Base-by-base conservation (phyloP, 2,329 filamentous ascomycete genomes). In the Arachnopeziza araneosa region DNA sequence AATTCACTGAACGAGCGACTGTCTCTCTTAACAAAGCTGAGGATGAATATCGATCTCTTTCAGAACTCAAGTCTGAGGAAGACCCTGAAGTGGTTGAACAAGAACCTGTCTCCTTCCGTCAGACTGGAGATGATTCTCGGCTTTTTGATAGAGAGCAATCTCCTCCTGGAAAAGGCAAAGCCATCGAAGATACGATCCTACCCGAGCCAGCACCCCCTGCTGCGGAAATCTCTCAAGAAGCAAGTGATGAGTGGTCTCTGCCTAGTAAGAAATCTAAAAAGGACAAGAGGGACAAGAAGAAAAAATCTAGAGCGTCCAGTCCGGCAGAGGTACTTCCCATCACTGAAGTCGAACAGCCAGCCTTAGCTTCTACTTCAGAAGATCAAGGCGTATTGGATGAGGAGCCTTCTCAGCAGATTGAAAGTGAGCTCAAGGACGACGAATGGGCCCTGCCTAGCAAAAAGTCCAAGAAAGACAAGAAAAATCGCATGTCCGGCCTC, bases 401-500 rank as follows among this genome's bases (percentile, higher is more conserved):
- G 21, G 49, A 52, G 12, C 12, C 36, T 19, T 30, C 57, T 24
- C 23, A 30, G 10, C 21, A 59, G 52, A 12, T 56, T 23, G 54
- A 44, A 30, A 17, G 49, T 36, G 26, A 52, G 24, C 21, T 7
- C 6, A 44, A 44, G 10, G n/a, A 14, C 12, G 30, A 48, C 17
- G 23, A 55, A n/a, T 19, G 17, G 12, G 36, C 36, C 17, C 24
- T 26, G n/a, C 24, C 52, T 10, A n/a, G 12, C 8, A 30, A 54
- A 54, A 30, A 54, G 10, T 30, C 52, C 24, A 30, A 60, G 55
- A 61, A 63, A 26, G 60, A 64, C 50, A 65, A 64, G 59, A 62
- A 63, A 50, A 63, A 54, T 19, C 58, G n/a, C 24, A 51, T 60
- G 24, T 66, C 63, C 53, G 57, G 52, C 19, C 32, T 66, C n/a